Base-by-base conservation (phyloP, 2,329 filamentous ascomycete species). In the Acrocalymma vagum region DNA sequence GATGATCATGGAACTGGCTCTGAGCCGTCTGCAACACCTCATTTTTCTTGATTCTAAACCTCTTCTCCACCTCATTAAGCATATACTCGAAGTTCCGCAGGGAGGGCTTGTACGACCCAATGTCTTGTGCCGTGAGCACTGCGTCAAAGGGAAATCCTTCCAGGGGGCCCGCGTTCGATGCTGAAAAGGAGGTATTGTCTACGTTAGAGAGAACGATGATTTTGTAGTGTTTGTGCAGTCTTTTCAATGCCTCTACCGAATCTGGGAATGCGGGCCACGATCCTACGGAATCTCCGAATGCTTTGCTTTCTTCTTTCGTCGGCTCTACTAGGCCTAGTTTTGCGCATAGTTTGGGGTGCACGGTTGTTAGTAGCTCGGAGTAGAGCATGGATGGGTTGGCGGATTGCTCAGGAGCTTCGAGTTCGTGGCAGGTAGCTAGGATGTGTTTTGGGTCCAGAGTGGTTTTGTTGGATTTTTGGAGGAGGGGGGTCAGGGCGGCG, bases 91-190 rank as follows among this genome's bases (percentile, higher is more conserved):
- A 91, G 56, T 89, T 90, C 18, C 63, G 63, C 24, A 69, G 62
- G 46, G 80, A 71, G 0, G 88, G 88, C 72, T 91, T 91, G 65
- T 90, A 91, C 6, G 74, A 77, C 1, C 87, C 86, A 37, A 90
- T 82, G 29, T 87, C 80, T 67, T 90, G 75, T 2, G 87, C 87
- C 3, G 86, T 89, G 65, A 86, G 82, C 16, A 88, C 73, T 9
- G 78, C 77, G 54, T 87, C 85, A 56, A 90, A 85, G 9, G 72
- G 53, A 16, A 80, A 74, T 0, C 76, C 78, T 13, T 71, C 62
- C 9, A 89, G 69, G 17, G 78, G 75, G 0, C 78, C 74, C 1
- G 69, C 59, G 10, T 76, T 72, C 2, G 78, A 78, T 15, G 65
- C 67, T 0, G 66, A 55, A 52, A 85, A 84, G 0, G 78, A 80